These are phyloP conservation scores for Aechmea fasciata DNA, from an alignment of 176 grass and related monocot species.

Conservation along the genomic window DNA sequence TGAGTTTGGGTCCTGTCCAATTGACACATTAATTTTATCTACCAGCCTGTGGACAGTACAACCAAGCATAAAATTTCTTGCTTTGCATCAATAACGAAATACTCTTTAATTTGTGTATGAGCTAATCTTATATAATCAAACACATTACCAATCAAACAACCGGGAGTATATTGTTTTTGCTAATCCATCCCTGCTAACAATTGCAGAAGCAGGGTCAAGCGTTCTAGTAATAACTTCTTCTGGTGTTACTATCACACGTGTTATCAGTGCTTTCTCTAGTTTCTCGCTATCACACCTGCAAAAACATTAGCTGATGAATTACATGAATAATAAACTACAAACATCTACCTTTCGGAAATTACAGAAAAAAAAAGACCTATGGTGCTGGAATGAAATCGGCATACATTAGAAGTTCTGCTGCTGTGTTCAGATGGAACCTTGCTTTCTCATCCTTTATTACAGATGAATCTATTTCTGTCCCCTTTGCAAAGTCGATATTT, in stretches of 20 bases:
- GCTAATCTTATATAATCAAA: not conserved
- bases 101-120: not conserved
- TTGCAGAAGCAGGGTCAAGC: slow-evolving; percentile 86
- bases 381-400: slow-evolving; percentile 3
- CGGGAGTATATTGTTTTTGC: slow-evolving; percentile 97
- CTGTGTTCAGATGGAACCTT: slow-evolving; percentile 77
- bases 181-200: slow-evolving; percentile 93
- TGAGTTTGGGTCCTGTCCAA: slow-evolving; percentile 97
- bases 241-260: slow-evolving; percentile 88
- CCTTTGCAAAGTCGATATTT: slow-evolving; percentile 87
- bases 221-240: slow-evolving; percentile 99
- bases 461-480: slow-evolving; percentile 84
- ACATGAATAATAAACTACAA: not conserved
- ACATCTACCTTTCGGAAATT: not conserved
- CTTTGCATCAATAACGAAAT: not conserved
- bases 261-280: slow-evolving; percentile 93
- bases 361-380: slow-evolving; percentile 9
- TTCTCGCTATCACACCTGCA: slow-evolving; percentile 75
- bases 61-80: slow-evolving; percentile 7
- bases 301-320: slow-evolving; percentile 23
- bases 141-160: slow-evolving; percentile 90
- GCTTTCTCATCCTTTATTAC: slow-evolving; percentile 88
- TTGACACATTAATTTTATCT: slow-evolving; percentile 96
- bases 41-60: slow-evolving; percentile 69
- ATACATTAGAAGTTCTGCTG: slow-evolving; percentile 89